Base-by-base conservation (phyloP, 176 grass and related monocot species). In the Chloris gayana region DNA sequence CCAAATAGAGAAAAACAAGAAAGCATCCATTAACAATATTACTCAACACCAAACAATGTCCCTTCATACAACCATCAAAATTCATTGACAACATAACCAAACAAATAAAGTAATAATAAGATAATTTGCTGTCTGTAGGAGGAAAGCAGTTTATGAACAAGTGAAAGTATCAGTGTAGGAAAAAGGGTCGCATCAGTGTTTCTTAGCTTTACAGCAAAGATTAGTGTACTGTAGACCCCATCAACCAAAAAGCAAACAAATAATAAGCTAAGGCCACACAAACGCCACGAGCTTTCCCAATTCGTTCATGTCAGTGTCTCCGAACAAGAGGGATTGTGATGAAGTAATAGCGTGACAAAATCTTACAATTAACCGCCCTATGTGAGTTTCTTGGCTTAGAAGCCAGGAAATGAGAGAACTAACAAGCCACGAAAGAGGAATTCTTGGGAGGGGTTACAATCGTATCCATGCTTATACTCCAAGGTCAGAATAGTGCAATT, bases 171-270 rank as follows among this genome's bases (percentile, higher is more conserved):
- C 54, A 69, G 25, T 7, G 51, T 47, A 81, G 51, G 26, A 59
- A 56, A 59, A 82, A 85, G 13, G 26, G 44, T 22, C 4, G 30
- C 22, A 85, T 49, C 39, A 24, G 73, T 42, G 68, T 86, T 86
- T 33, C 79, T 86, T 86, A 74, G 88, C 73, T 82, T 89, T 86
- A 22, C 73, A 74, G 88, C 83, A 85, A 89, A 73, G 67, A 44
- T 74, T 61, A 78, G 88, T n/a, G n/a, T n/a, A n/a, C n/a, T n/a
- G n/a, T 63, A 89, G 78, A 53, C 66, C 82, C 87, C 57, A 77
- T 77, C 67, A 73, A 67, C 73, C 35, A 73, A 61, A 81, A 62
- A 6, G 47, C 19, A 60, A 61, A 67, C 37, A 51, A 91, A 87
- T 65, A 51, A 84, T 87, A 47, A 64, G 58, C 54, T 66, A 72